Evolutionary conservation across 371 early-diverging fungal species (phyloP).

Genomic region (Mycotypha africana): DNA sequence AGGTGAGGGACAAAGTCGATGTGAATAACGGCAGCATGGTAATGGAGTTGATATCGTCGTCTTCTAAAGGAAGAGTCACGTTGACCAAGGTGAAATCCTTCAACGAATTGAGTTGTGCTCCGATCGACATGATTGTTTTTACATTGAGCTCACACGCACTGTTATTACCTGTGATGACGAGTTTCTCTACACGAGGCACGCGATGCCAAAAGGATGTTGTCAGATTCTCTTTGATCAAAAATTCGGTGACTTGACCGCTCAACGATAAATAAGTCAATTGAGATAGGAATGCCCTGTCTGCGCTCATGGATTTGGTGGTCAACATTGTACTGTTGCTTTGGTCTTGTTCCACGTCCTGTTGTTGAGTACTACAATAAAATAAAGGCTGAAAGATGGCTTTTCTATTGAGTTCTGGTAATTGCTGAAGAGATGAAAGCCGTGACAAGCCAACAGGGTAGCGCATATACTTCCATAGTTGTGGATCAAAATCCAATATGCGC

Average conservation of each 20-base stretch:
- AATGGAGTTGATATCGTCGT: constrained; percentile 12
- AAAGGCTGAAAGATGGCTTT: constrained; percentile 3
- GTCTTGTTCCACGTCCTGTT: no score
- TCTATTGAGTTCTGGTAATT: constrained; percentile 7
- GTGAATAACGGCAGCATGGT: constrained; percentile 15
- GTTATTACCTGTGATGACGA: constrained; percentile 8
- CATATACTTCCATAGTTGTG: constrained; percentile 20
- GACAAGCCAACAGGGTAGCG: constrained; percentile 1
- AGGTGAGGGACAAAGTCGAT: constrained; percentile 8
- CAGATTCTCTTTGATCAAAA: constrained; percentile 5
- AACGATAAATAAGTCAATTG: constrained; percentile 18
- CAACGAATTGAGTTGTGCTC: constrained; percentile 14
- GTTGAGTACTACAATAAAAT: no score
- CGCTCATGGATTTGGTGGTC: no score
- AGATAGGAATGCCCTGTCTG: no score
- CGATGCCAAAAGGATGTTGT: constrained; percentile 12
- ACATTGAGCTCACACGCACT: constrained; percentile 7
- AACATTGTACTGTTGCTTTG: not conserved
- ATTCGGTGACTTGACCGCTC: constrained; percentile 5
- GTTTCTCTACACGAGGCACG: constrained; percentile 11
- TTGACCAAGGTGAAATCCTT: constrained; percentile 13
- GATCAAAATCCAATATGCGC: constrained; percentile 16
- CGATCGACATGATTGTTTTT: constrained; percentile 17
- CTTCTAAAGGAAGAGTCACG: constrained; percentile 12
- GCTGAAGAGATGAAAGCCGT: constrained; percentile 2